Evolutionary conservation across 2,329 filamentous ascomycete genomes (phyloP).

Genomic region (Ascochyta clinopodiicola): DNA sequence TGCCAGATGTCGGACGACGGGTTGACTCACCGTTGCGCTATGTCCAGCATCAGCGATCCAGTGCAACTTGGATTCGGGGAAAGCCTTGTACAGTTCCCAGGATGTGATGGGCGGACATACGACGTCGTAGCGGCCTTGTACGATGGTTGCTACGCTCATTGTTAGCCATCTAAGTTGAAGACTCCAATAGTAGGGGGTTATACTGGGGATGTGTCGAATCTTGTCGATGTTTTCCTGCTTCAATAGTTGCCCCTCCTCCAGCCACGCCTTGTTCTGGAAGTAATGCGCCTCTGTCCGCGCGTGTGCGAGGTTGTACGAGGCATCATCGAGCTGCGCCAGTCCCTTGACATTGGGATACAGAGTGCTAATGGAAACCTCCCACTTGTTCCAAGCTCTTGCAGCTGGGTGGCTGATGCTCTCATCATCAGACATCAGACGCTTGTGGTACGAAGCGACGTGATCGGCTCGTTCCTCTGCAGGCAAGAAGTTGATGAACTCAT

Average conservation of each 20-base stretch:
- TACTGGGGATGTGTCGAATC: constrained; percentile 46
- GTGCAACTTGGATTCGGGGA: constrained; percentile 44
- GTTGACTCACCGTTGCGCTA: constrained; percentile 27
- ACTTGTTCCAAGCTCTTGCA: constrained; percentile 47
- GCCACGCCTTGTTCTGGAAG: constrained; percentile 51
- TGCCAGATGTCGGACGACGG: too few relatives aligned
- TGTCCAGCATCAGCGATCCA: constrained; percentile 47
- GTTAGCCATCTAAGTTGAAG: background rate
- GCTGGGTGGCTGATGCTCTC: constrained; percentile 36
- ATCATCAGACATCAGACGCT: constrained; percentile 48
- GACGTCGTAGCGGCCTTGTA: constrained; percentile 57
- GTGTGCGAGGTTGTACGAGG: constrained; percentile 42
- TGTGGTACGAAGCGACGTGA: constrained; percentile 50
- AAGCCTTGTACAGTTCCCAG: constrained; percentile 52
- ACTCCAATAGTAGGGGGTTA: background rate
- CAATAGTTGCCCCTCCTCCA: constrained; percentile 52
- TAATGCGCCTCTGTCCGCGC: constrained; percentile 55
- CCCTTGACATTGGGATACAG: constrained; percentile 28
- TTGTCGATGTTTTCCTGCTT: constrained; percentile 42
- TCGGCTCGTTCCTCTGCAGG: constrained; percentile 49
- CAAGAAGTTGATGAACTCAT: constrained; percentile 46
- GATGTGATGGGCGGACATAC: constrained; percentile 54
- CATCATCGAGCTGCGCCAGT: constrained; percentile 39
- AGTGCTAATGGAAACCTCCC: constrained; percentile 43
- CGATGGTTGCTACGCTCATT: constrained; percentile 39